These are phyloP conservation scores for Penicillium aurantiogriseum DNA, from an alignment of 2,329 filamentous ascomycete genomes.

Conservation along the genomic window DNA sequence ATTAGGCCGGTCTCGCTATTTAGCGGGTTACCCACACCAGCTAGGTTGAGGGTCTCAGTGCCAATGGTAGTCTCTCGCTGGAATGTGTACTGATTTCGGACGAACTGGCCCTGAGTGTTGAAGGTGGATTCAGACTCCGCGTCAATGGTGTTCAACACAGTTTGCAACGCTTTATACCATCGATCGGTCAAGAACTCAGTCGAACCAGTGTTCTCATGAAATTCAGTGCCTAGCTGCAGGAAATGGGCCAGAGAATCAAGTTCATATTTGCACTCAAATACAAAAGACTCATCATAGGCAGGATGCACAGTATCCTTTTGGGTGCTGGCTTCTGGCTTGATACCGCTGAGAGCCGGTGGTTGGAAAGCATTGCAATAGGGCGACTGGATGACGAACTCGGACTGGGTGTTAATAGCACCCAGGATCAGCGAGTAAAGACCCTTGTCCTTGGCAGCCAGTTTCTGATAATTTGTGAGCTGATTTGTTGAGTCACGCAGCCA, in stretches of 20 bases:
- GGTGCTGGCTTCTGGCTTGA: slow-evolving; percentile 70
- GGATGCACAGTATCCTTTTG: slow-evolving; percentile 85
- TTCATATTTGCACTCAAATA: slow-evolving; percentile 99
- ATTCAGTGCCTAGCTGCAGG: slow-evolving; percentile 79
- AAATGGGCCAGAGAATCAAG: slow-evolving; percentile 94
- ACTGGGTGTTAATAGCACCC: slow-evolving; percentile 93
- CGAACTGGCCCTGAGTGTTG: slow-evolving; percentile 63
- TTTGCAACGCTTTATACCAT: slow-evolving; percentile 77
- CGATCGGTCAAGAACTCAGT: slow-evolving; percentile 73
- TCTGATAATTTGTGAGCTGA: slow-evolving; percentile 86
- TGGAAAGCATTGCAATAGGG: slow-evolving; percentile 99
- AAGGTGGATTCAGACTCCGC: slow-evolving; percentile 83
- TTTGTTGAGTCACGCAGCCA: slow-evolving; percentile 93
- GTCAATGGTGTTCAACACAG: slow-evolving; percentile 69
- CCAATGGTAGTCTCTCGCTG: slow-evolving; percentile 74
- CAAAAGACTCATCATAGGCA: slow-evolving; percentile 74
- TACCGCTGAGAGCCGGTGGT: slow-evolving; percentile 78
- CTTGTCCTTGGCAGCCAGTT: slow-evolving; percentile 76
- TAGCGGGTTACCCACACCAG: slow-evolving; percentile 86
- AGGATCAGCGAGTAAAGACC: slow-evolving; percentile 76
- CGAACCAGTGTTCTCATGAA: slow-evolving; percentile 74
- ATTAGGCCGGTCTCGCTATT: slow-evolving; percentile 80
- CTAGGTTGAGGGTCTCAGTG: slow-evolving; percentile 84
- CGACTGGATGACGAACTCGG: slow-evolving; percentile 88
- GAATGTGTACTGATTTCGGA: slow-evolving; percentile 81